Evolutionary conservation across 495 filamentous ascomycete genomes (phyloP), one percentile per base, ranked within the genome.

Genomic region (Hyaloscypha finlandica): DNA sequence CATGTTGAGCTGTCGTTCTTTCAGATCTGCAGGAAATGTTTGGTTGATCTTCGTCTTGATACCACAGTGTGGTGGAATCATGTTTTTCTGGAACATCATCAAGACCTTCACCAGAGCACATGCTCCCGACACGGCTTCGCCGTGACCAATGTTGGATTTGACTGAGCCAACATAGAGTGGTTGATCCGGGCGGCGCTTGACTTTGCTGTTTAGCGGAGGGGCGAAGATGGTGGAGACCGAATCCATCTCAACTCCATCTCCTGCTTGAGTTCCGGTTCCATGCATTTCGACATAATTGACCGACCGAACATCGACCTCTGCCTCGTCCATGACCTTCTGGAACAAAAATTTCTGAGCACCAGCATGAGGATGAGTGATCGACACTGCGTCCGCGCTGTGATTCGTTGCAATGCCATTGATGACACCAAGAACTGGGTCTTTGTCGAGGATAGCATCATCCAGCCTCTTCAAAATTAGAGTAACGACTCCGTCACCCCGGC

Each of bases 121-220:
- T 95, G 96, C 74, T 68, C 94, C 94, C 55, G 93, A 94, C 0
- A 89, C 92, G 51, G 93, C 91, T 74, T 97, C 94, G 48, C 89
- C 92, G 76, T 97, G 94, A 3, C 94, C 94, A 31, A 97, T 83
- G 65, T 97, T 97, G 1, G 93, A 83, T 71, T 97, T 96, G 90
- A 4, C 87, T 0, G 94, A 88, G 22, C 94, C 94, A 2, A 97
- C 81, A 69, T 91, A 86, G 4, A 97, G 85, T 1, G 91, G 86
- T 74, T 91, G 85, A 56, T 89, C 85, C 1, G 84, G 82, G 54
- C 94, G 85, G 68, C 84, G 80, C 31, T 85, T 81, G 67, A 86
- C 76, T 35, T 58, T 63, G 59, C 29, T 58, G 32, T 4, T 25
- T 4, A 42, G 35, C 90, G 81, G 81, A 6, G 93, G 91, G 9